phyloP scores from a whole-genome alignment of 441 rosid species.

The Cnidoscolus chayamansa region DNA sequence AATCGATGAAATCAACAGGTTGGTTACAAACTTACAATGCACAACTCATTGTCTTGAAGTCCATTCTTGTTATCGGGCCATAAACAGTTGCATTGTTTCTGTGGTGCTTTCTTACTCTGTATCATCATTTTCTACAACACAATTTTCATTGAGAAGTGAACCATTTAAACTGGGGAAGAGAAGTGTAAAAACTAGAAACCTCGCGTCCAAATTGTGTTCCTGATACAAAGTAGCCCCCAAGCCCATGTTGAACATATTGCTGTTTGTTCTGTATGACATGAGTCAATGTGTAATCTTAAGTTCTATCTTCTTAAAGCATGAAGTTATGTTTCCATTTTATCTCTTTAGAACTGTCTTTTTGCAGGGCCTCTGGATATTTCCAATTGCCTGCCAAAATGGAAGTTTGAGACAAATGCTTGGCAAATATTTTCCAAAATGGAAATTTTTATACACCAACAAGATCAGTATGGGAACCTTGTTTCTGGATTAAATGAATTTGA shows the following conservation, averaged over 20 bases:
- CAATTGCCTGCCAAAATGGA: conserved; percentile 60
- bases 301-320: too few species aligned
- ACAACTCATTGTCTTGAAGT: neutral
- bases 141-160: neutral
- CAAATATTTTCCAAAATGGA: conserved; percentile 84
- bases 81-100: neutral
- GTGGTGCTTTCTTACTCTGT: neutral
- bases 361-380: conserved; percentile 67
- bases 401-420: conserved; percentile 60
- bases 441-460: conserved; percentile 59
- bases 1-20: neutral
- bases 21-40: neutral
- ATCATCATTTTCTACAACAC: neutral
- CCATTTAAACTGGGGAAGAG: too few species aligned
- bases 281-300: too few species aligned
- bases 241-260: too few species aligned
- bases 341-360: conserved; percentile 12
- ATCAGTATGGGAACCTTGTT: conserved; percentile 60
- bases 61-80: neutral
- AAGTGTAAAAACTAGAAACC: too few species aligned
- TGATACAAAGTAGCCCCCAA: too few species aligned
- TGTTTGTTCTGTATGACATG: neutral
- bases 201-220: too few species aligned
- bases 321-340: too few species aligned
- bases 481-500: conserved; percentile 64